Evolutionary conservation across 345 rosid species (phyloP).

Genomic region (Eucalyptus shirleyi): DNA sequence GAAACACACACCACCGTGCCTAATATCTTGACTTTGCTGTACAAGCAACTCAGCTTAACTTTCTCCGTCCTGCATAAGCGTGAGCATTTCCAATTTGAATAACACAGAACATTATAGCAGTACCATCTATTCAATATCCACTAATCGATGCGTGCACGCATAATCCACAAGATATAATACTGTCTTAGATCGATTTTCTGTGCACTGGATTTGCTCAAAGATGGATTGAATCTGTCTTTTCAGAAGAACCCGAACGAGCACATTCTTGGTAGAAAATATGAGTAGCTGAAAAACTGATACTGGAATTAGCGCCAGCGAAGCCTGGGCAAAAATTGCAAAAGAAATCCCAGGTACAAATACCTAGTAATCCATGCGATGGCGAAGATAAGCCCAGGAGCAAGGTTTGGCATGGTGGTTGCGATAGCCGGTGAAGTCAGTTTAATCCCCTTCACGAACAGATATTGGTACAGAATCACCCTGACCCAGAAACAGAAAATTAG

Average conservation of each 20-base stretch:
- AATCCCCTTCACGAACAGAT: constrained; percentile 24
- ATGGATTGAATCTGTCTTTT: neutral
- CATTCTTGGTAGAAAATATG: neutral
- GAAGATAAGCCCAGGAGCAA: constrained; percentile 29
- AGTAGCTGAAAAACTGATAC: neutral
- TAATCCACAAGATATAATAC: neutral
- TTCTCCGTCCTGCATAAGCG: constrained; percentile 50
- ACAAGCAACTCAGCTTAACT: constrained; percentile 46
- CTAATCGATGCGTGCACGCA: neutral
- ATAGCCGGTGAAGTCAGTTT: constrained; percentile 26
- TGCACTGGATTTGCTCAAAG: neutral
- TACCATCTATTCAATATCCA: neutral
- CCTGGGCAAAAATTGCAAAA: neutral
- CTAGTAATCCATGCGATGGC: constrained; percentile 28
- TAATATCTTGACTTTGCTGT: constrained; percentile 69
- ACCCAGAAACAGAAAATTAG: neutral
- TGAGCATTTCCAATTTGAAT: neutral
- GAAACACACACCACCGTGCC: constrained; percentile 72
- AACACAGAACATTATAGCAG: neutral
- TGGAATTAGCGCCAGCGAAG: neutral
- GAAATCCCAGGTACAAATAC: neutral
- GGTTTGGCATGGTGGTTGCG: constrained; percentile 47
- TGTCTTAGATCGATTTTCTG: neutral
- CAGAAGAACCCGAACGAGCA: neutral
- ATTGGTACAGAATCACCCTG: constrained; percentile 31